Evolutionary conservation across 108 stramenopile species (phyloP).

Genomic region (Nitzschia palea): DNA sequence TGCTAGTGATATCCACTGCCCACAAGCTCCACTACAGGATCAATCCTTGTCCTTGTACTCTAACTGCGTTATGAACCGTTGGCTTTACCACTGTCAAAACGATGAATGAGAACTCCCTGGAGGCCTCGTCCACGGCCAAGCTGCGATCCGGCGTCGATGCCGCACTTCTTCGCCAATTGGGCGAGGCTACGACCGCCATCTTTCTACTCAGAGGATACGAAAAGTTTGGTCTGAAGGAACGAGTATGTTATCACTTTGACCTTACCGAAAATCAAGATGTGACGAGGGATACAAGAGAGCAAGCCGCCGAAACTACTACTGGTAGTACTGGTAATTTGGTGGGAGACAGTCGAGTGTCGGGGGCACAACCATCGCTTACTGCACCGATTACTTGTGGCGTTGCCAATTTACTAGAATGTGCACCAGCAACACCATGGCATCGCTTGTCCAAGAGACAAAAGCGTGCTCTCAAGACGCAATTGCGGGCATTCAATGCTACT

Average conservation of each 20-base stretch:
- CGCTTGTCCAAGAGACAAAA: constrained; percentile 35
- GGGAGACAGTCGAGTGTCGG: background rate
- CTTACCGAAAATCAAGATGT: constrained; percentile 41
- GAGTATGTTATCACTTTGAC: constrained; percentile 83
- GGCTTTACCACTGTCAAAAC: no score
- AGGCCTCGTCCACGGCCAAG: background rate
- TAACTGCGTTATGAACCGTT: no score
- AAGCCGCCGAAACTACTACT: no score
- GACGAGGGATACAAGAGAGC: no score
- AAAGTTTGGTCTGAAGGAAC: constrained; percentile 72
- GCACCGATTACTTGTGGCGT: constrained; percentile 53
- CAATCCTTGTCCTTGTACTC: no score
- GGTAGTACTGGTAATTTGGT: background rate
- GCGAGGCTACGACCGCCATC: constrained; percentile 33
- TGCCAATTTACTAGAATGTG: constrained; percentile 64
- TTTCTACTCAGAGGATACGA: constrained; percentile 66
- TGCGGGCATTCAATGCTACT: constrained; percentile 57
- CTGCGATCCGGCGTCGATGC: background rate
- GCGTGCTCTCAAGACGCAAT: constrained; percentile 36
- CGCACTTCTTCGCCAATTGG: background rate
- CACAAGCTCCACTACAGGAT: no score
- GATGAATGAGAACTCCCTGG: no score
- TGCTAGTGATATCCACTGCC: no score
- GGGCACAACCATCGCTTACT: background rate
- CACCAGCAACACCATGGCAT: constrained; percentile 31